These are phyloP conservation scores for Rhipidocladum racemiflorum DNA, from an alignment of 176 grass and related monocot species.

Conservation along the genomic window DNA sequence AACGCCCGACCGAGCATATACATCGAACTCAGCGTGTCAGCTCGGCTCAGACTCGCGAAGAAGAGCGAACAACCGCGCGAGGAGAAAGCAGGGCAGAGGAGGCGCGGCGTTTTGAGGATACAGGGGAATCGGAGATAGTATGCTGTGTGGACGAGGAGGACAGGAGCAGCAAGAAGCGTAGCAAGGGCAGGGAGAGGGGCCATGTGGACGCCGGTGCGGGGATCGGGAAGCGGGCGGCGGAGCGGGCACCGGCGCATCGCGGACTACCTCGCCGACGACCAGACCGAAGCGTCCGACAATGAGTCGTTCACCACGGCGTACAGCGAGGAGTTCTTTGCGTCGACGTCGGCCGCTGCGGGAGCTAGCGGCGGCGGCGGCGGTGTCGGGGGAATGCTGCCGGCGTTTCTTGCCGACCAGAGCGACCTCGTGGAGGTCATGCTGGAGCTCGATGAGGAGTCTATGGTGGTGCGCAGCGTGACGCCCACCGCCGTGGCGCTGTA, in stretches of 20 bases:
- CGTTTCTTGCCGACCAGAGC: slow-evolving; percentile 56
- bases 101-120: too few relatives aligned
- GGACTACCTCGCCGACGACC: slow-evolving; percentile 66
- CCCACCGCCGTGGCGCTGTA: slow-evolving; percentile 36
- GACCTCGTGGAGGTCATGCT: slow-evolving; percentile 83
- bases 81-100: background rate
- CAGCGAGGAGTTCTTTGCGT: slow-evolving; percentile 21
- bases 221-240: slow-evolving; percentile 40
- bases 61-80: background rate
- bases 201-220: slow-evolving; percentile 58
- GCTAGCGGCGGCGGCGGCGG: background rate
- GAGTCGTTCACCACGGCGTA: slow-evolving; percentile 57
- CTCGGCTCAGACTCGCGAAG: background rate
- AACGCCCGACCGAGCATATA: background rate
- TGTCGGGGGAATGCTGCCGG: slow-evolving; percentile 49
- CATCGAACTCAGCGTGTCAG: background rate
- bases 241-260: slow-evolving; percentile 55
- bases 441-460: slow-evolving; percentile 74
- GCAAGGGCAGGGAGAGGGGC: background rate
- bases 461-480: slow-evolving; percentile 72
- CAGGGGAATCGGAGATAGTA: background rate
- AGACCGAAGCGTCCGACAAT: slow-evolving; percentile 56
- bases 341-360: background rate
- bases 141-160: background rate
- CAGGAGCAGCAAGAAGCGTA: background rate